These are phyloP conservation scores for Aspergillus baeticus DNA, from an alignment of 495 filamentous ascomycete species.

Conservation along the genomic window DNA sequence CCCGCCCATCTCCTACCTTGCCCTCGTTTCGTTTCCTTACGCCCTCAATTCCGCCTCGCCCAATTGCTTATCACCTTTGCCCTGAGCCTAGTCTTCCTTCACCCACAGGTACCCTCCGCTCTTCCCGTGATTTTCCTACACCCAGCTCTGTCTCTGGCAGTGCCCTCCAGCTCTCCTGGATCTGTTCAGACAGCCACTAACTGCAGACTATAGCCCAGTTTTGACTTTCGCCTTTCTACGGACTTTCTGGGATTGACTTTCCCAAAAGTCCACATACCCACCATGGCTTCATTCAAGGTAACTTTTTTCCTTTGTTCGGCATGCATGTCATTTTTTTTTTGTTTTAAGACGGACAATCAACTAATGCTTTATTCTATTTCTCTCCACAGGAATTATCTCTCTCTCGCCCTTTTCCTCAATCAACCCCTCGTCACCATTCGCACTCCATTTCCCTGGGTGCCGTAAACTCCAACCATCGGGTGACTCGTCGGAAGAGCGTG, in stretches of 20 bases:
- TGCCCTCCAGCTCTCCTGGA: not conserved
- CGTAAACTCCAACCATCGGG: slow-evolving; percentile 76
- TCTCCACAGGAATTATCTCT: slow-evolving; percentile 42
- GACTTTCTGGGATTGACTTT: slow-evolving; percentile 37
- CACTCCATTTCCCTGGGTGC: slow-evolving; percentile 79
- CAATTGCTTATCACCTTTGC: slow-evolving; percentile 24
- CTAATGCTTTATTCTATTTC: slow-evolving; percentile 14
- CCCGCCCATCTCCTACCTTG: slow-evolving; percentile 5
- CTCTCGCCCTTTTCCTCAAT: slow-evolving; percentile 43
- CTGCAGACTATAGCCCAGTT: slow-evolving; percentile 1
- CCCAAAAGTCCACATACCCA: slow-evolving; percentile 30
- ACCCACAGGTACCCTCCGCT: slow-evolving; percentile 21
- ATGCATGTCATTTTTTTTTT: slow-evolving; percentile 8
- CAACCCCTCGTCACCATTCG: slow-evolving; percentile 71
- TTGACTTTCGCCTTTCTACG: slow-evolving; percentile 20
- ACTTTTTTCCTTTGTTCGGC: slow-evolving; percentile 9
- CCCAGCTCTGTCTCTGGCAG: slow-evolving; percentile 5
- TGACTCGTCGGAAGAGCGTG: slow-evolving; percentile 92
- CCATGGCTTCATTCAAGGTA: slow-evolving; percentile 52
- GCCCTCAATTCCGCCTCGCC: slow-evolving; percentile 24
- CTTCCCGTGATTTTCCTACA: slow-evolving; percentile 11
- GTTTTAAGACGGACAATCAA: not conserved
- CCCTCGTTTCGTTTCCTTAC: slow-evolving; percentile 12
- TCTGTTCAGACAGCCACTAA: slow-evolving; percentile 1
- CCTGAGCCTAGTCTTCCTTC: slow-evolving; percentile 15